Evolutionary conservation across 257 asterid genomes (phyloP).

Genomic region (Solanum dulcamara): DNA sequence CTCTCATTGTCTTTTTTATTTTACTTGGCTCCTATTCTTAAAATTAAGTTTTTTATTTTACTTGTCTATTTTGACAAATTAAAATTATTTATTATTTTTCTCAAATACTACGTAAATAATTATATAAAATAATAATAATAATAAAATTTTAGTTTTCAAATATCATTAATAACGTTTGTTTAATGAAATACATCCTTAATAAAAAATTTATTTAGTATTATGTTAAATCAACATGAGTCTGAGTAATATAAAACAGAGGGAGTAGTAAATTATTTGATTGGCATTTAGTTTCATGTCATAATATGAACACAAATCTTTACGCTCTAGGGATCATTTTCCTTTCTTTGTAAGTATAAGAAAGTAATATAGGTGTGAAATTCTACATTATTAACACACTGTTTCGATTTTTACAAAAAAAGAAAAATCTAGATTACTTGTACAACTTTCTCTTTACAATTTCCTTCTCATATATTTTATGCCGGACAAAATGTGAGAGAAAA

Average conservation of each 20-base stretch:
- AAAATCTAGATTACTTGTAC: not conserved
- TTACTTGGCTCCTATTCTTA: too few species aligned
- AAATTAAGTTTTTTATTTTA: too few species aligned
- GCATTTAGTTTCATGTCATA: not conserved
- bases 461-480: not conserved
- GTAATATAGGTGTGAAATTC: not conserved
- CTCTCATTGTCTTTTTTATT: too few species aligned
- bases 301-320: not conserved
- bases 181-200: not conserved
- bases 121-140: too few species aligned
- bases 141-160: too few species aligned
- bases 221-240: not conserved
- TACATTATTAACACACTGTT: not conserved
- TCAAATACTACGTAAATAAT: too few species aligned
- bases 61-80: too few species aligned
- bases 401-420: not conserved
- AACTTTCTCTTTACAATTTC: not conserved
- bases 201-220: not conserved
- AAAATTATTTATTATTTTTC: too few species aligned
- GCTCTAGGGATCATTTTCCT: not conserved
- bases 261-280: not conserved
- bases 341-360: not conserved
- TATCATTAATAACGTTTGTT: not conserved
- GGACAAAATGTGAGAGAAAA: not conserved
- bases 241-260: not conserved